Evolutionary conservation across 1,284 basidiomycete species (phyloP).

Genomic region (Papiliotrema fonsecae): DNA sequence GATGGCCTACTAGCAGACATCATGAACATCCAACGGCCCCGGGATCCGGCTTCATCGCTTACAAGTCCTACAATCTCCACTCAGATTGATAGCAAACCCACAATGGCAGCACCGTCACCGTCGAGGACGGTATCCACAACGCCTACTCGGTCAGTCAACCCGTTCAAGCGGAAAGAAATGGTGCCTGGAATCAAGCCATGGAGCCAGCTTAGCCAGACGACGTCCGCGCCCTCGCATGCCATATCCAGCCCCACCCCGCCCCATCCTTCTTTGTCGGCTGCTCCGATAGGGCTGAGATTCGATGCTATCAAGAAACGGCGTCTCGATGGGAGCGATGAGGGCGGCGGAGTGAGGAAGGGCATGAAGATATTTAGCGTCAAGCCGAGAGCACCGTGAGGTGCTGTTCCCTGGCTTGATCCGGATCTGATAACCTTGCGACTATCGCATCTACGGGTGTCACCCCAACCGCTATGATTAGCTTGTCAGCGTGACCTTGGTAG

Average conservation of each 20-base stretch:
- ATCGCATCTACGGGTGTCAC: too few relatives aligned
- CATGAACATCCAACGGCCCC: not conserved
- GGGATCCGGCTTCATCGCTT: not conserved
- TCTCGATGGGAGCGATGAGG: not conserved
- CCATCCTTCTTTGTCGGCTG: too few relatives aligned
- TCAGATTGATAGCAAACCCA: not conserved
- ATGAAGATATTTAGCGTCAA: conserved; percentile 1
- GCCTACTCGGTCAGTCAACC: not conserved
- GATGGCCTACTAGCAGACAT: not conserved
- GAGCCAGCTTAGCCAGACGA: too few relatives aligned
- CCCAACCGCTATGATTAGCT: too few relatives aligned
- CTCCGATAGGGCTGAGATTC: too few relatives aligned
- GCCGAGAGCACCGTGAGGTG: too few relatives aligned
- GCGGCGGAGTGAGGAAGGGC: not conserved
- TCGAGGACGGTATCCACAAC: not conserved
- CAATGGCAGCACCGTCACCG: not conserved
- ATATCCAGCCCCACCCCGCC: too few relatives aligned
- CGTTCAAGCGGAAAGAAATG: not conserved
- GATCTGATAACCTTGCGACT: too few relatives aligned
- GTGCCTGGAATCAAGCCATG: too few relatives aligned
- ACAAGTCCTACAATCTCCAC: not conserved
- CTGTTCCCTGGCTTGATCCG: too few relatives aligned
- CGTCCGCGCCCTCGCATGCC: too few relatives aligned
- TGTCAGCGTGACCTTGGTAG: too few relatives aligned
- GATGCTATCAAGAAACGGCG: not conserved